Base-by-base conservation (phyloP, 73 alveolate species). In the Blepharisma stoltei region DNA sequence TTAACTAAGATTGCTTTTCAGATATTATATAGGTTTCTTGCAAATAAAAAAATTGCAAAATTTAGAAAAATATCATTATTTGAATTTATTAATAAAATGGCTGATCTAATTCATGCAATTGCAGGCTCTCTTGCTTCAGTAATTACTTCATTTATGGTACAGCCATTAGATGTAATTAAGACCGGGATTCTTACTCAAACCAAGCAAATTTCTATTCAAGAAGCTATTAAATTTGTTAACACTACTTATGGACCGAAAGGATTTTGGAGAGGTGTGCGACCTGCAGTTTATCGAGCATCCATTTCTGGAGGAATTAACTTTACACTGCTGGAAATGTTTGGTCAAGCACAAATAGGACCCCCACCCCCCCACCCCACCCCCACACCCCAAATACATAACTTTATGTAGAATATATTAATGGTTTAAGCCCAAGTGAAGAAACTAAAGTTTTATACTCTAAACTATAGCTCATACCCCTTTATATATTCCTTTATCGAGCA, bases 121-220 rank as follows among this genome's bases (percentile, higher is more conserved):
- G 41, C 41, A 32, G 73, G 73, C 38, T 60, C 73, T 18, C 18
- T 25, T 14, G 37, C 73, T 0, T n/a, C 46, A 1, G 46, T 25
- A 9, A 14, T 60, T 20, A 60, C 73, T 14, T 60, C 73, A 14
- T 60, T n/a, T 25, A 25, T 60, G 18, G 73, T 60, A 14, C 73
- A 60, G 47, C 73, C 73, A 14, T 60, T 60, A 14, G 73, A 60
- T 60, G 73, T 60, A 9, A 8, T 60, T n/a, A 60, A 60, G 45
- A 60, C 73, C 73, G 11, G 48, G n/a, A 60, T 60, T 20, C 46
- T 60, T 8, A 9, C 45, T 25, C n/a, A n/a, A 60, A 14, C 18
- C 2, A 9, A 14, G 18, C 48, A 60, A 60, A 9, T 14, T 25
- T 8, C 46, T 60, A 14, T 60, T 8, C n/a, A 1, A 4, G 46